Evolutionary conservation across 2,329 filamentous ascomycete species (phyloP).

Genomic region (Ophiostoma australiae): DNA sequence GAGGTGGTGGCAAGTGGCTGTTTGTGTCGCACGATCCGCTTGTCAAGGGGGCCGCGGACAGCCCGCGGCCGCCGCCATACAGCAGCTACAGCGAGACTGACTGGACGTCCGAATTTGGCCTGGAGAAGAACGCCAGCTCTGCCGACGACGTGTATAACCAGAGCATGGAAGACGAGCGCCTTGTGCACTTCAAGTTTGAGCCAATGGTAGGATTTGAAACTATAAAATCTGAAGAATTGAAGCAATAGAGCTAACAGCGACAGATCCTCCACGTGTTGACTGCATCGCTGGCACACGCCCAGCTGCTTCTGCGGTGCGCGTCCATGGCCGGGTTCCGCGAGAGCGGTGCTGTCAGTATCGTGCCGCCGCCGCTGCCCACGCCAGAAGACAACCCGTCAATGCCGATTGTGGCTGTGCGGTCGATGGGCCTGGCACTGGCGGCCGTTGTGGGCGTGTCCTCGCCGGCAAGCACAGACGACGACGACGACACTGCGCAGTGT

Average conservation of each 20-base stretch:
- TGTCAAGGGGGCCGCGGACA: constrained; percentile 27
- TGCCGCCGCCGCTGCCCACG: constrained; percentile 25
- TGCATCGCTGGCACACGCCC: constrained; percentile 68
- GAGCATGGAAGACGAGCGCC: constrained; percentile 27
- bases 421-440: constrained; percentile 75
- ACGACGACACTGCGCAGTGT: constrained; percentile 31
- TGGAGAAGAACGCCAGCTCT: constrained; percentile 34
- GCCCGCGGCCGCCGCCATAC: constrained; percentile 25
- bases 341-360: constrained; percentile 72
- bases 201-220: constrained; percentile 65
- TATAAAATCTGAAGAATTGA: neutral
- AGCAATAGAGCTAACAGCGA: neutral
- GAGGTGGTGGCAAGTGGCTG: constrained; percentile 76
- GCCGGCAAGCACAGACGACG: neutral
- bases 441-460: constrained; percentile 63
- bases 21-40: constrained; percentile 82
- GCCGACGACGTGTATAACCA: constrained; percentile 23
- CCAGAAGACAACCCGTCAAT: constrained; percentile 37
- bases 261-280: constrained; percentile 87
- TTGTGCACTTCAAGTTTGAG: constrained; percentile 87
- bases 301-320: constrained; percentile 69
- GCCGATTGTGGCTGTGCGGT: constrained; percentile 81
- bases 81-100: constrained; percentile 23
- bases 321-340: constrained; percentile 83
- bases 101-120: constrained; percentile 38